Percentiles rank a stretch among this genome's conserved stretches.
phyloP scores from a whole-genome alignment of 2,329 filamentous ascomycete genomes.

The Colletotrichum karsti region DNA sequence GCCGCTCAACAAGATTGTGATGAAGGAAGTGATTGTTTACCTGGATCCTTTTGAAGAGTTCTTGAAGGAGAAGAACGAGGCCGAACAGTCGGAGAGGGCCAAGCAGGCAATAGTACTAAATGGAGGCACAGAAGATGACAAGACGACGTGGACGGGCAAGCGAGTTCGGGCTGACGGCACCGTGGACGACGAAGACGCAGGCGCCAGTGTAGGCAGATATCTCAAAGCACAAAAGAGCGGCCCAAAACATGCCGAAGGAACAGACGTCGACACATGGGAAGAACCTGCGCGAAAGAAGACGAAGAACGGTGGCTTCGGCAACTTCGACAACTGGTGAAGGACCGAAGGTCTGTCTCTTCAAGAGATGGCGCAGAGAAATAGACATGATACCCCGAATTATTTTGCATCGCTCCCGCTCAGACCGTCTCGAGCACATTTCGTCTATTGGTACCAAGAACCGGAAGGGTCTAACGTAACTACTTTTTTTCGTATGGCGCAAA shows the following conservation, averaged over 20 bases:
- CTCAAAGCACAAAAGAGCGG: constrained; percentile 51
- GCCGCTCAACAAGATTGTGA: constrained; percentile 80
- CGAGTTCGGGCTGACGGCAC: constrained; percentile 76
- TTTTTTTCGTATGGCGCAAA: background rate
- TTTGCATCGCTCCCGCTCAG: background rate
- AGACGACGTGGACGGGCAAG: constrained; percentile 96
- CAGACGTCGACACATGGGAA: constrained; percentile 69
- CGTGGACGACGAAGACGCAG: constrained; percentile 52
- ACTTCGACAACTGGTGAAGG: constrained; percentile 87
- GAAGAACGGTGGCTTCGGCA: constrained; percentile 85
- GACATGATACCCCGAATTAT: constrained; percentile 18
- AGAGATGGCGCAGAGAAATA: background rate
- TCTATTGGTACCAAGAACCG: background rate
- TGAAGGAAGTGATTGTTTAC: constrained; percentile 85
- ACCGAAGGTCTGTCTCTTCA: background rate
- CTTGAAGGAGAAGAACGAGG: constrained; percentile 74
- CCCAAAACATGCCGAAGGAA: constrained; percentile 47
- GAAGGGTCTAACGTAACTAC: background rate
- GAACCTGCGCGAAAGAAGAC: constrained; percentile 84
- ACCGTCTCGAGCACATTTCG: background rate
- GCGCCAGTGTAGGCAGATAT: constrained; percentile 78
- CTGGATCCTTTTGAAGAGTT: constrained; percentile 97
- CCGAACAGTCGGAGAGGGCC: constrained; percentile 64
- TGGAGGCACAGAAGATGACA: constrained; percentile 86
- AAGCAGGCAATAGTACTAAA: constrained; percentile 68